Evolutionary conservation across 2,329 filamentous ascomycete genomes (phyloP).

Genomic region (Neurospora sp.): DNA sequence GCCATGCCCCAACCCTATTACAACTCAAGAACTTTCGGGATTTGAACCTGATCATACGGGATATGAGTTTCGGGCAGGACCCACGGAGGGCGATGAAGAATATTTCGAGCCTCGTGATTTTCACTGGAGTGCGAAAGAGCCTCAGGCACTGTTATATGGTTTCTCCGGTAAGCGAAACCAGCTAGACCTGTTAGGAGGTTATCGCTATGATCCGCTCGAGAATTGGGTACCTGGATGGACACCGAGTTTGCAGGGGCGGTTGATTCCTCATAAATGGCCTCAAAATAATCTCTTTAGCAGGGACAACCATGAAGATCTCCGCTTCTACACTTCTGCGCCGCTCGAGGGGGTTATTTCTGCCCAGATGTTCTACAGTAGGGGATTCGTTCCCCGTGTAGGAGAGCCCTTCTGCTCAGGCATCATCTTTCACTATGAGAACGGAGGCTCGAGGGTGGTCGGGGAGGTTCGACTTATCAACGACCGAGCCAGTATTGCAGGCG

Average conservation of each 20-base stretch:
- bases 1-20: not conserved
- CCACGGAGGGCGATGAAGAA: not conserved
- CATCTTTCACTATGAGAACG: not conserved
- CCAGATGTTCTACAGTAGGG: not conserved
- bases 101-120: not conserved
- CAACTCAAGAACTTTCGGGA: not conserved
- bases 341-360: not conserved
- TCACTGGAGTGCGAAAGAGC: not conserved
- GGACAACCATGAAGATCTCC: not conserved
- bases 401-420: not conserved
- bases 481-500: not conserved
- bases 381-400: not conserved
- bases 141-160: not conserved
- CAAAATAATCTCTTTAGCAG: not conserved
- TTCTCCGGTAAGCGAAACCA: rapidly evolving
- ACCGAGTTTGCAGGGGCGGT: not conserved
- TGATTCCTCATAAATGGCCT: not conserved
- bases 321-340: not conserved
- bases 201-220: not conserved
- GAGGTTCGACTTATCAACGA: not conserved
- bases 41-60: too few species aligned
- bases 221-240: not conserved
- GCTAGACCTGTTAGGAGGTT: not conserved
- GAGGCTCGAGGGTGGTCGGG: not conserved
- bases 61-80: not conserved